Conservation (phyloP, 2,329 filamentous ascomycete species). For the Colletotrichum higginsianum region DNA sequence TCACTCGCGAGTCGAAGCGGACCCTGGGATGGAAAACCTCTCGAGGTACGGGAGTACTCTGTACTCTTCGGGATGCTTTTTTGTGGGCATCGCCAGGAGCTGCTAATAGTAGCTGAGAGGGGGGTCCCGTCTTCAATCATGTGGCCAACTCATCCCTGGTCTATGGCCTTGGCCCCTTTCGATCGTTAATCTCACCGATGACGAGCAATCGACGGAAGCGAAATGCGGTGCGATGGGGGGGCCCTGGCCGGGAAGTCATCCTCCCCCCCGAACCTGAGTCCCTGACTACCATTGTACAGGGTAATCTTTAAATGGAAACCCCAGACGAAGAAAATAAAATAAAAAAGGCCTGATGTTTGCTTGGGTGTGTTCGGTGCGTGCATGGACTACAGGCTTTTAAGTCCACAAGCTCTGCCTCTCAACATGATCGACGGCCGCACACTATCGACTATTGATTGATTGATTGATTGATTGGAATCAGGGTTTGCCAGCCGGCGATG, state of each 20-base stretch:
- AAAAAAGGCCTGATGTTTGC: constrained; percentile 21
- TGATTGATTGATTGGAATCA: no score
- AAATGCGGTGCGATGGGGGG: constrained; percentile 26
- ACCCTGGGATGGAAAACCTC: background rate
- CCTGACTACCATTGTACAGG: no score
- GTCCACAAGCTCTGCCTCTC: no score
- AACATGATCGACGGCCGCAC: constrained; percentile 24
- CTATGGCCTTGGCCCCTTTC: constrained; percentile 25
- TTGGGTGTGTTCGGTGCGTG: background rate
- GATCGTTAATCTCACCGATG: constrained; percentile 41
- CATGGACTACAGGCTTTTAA: constrained; percentile 13
- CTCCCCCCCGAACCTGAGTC: background rate
- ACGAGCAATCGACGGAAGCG: constrained; percentile 40
- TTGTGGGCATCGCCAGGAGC: constrained; percentile 23
- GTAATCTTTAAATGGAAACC: constrained; percentile 2
- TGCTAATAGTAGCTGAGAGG: constrained; percentile 1
- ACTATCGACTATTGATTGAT: background rate
- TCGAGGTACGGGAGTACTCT: background rate
- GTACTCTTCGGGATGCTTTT: background rate
- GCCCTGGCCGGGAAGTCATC: background rate
- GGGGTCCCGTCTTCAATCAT: constrained; percentile 34
- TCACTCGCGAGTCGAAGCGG: background rate
- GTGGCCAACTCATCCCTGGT: constrained; percentile 32
- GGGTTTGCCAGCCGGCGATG: no score
- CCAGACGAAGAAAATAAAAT: background rate